Base-by-base conservation (phyloP, 176 grass and related monocot species). In the Puccinellia tenuiflora region DNA sequence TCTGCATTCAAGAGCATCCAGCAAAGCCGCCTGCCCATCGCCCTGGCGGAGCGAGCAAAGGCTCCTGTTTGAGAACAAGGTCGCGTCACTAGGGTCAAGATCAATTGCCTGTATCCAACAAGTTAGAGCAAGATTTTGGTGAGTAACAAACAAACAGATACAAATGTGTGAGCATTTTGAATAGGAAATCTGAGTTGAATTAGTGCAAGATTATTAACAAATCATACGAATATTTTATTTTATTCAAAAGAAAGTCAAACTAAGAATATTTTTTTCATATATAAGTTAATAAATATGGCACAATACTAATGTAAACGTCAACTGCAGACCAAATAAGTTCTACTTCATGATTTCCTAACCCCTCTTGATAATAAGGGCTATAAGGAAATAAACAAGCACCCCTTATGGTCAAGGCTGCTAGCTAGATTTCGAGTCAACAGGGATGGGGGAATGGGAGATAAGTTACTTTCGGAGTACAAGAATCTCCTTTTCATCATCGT, bases 21-120 rank as follows among this genome's bases (percentile, higher is more conserved):
- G 12, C 37, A 43, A 70, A 25, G 37, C n/a, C 67, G 3, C 12
- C 11, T 70, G 21, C 16, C 67, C 38, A 14, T 70, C 38, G 13
- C 67, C 67, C 67, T 24, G 22, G n/a, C 37, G n/a, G 2, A 70
- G 67, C n/a, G 10, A 43, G 37, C 37, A 70, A 13, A 70, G 5
- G 67, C n/a, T 70, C 12, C 21, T 70, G n/a, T 43, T 70, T 16
- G 67, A 70, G 67, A 70, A 70, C n/a, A 70, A 42, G n/a, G 67
- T 70, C 3, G 38, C 67, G 7, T 70, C 67, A 25, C 22, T 70
- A 25, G 67, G 67, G 67, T 70, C 67, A 70, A 42, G n/a, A 22
- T 70, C n/a, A 14, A 70, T 70, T 31, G 38, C n/a, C 38, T 70
- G 67, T 6, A 70, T 43, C 21, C 21, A 16, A 70, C 21, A 43